These are phyloP conservation scores for Magnaporthales sp. DNA, from an alignment of 2,329 filamentous ascomycete species.

Conservation along the genomic window DNA sequence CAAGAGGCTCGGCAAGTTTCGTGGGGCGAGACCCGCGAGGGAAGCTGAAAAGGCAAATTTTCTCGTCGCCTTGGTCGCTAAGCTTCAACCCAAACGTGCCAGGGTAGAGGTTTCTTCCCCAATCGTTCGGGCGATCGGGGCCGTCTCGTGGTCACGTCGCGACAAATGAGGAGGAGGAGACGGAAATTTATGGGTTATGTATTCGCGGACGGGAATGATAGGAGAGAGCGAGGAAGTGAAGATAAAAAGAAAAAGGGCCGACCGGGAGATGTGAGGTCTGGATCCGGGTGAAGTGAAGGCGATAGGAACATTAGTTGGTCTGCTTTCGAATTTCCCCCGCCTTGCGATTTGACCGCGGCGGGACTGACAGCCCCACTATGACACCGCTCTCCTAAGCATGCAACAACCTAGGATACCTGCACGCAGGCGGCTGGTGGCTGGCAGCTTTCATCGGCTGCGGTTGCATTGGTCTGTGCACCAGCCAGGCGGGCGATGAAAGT, in stretches of 20 bases:
- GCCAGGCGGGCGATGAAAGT: background rate
- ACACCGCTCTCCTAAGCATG: slow-evolving; percentile 1
- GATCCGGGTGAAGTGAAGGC: slow-evolving; percentile 1
- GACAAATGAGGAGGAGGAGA: background rate
- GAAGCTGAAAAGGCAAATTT: background rate
- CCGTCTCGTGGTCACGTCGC: background rate
- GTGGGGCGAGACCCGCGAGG: background rate
- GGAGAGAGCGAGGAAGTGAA: background rate
- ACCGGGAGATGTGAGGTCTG: background rate
- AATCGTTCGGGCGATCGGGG: background rate
- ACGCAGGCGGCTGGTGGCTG: background rate
- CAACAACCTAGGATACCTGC: background rate
- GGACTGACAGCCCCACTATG: slow-evolving; percentile 13
- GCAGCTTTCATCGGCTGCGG: background rate
- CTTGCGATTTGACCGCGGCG: slow-evolving; percentile 25
- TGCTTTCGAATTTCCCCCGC: slow-evolving; percentile 9
- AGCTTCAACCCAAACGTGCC: background rate
- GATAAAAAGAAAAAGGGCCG: background rate
- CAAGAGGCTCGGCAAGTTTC: background rate
- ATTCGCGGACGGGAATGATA: background rate
- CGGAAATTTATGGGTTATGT: background rate
- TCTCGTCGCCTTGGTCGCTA: background rate
- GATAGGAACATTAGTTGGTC: slow-evolving; percentile 2
- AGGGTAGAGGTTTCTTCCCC: background rate
- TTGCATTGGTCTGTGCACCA: background rate